Evolutionary conservation across 2,329 filamentous ascomycete species (phyloP).

Genomic region (Tolypocladium ophioglossoides): DNA sequence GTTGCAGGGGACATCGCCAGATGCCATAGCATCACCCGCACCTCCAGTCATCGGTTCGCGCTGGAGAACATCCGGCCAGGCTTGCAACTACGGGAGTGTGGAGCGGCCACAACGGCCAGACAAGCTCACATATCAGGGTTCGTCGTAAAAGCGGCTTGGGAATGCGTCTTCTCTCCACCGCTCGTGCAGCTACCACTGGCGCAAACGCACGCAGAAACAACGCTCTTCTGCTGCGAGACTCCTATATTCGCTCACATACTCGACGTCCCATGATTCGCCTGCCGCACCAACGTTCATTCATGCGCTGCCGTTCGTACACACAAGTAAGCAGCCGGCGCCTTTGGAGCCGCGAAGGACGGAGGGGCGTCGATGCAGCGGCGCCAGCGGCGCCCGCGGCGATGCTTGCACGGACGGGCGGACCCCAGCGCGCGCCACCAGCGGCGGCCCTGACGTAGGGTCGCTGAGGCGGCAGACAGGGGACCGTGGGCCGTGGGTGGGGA

Average conservation of each 20-base stretch:
- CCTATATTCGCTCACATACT: not conserved
- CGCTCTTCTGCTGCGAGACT: not conserved
- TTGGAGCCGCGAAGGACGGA: not conserved
- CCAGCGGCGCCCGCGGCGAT: not conserved
- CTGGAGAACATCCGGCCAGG: not conserved
- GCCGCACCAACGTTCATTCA: not conserved
- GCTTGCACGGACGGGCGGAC: too few species aligned
- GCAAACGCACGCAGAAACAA: not conserved
- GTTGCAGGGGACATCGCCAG: not conserved
- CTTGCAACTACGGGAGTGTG: not conserved
- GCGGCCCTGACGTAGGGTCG: conserved; percentile 6
- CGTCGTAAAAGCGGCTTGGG: not conserved
- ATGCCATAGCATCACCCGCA: not conserved
- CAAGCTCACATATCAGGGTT: not conserved
- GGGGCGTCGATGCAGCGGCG: not conserved
- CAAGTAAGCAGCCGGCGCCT: not conserved
- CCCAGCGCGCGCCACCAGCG: not conserved
- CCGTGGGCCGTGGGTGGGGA: not conserved
- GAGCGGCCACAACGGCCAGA: not conserved
- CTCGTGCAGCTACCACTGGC: not conserved
- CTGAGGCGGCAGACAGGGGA: not conserved
- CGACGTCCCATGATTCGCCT: not conserved
- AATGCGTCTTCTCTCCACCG: not conserved
- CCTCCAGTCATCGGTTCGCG: not conserved
- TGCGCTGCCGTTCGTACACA: not conserved